Evolutionary conservation across 2,329 filamentous ascomycete genomes (phyloP), one percentile per base, ranked within the genome.

Genomic region (Aurifilum marmelostoma): DNA sequence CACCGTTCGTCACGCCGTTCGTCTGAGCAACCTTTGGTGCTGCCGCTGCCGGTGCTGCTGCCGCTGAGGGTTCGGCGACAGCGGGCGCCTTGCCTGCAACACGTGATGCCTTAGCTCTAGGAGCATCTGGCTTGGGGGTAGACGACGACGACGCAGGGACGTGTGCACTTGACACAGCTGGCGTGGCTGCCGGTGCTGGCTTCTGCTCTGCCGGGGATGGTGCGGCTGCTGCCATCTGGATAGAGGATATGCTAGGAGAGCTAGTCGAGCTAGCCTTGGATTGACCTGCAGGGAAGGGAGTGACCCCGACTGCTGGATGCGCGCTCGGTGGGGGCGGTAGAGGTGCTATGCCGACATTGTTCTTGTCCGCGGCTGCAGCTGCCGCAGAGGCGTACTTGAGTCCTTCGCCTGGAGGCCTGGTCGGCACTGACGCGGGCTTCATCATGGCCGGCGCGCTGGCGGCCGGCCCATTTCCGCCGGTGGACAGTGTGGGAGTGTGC

Each of bases 371-470:
- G 0, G 95, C 96, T 0, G 96, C 96, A 0, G 96, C 96, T 0
- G 96, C 96, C 0, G 96, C 96, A 50, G 96, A 98, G 59, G 96
- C 96, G 78, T 99, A 99, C 81, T 98, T 98, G 73, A 99, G 84
- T 1, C 92, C 93, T 79, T 98, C 95, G 62, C 94, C 94, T 4
- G 93, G 92, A 8, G 92, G 90, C 78, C 95, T 89, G 69, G 92
- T 89, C 1, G 96, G 96, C 75, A 94, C 82, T 24, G 93, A 90
- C 24, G 96, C 96, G 16, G 96, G 95, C 83, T 98, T 99, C 95
- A 98, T 98, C 95, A 29, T 56, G 66, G 85, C 83, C 66, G 84
- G 85, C 18, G 65, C 14, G 66, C 58, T 67, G 64, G 85, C 80
- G n/a, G 77, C 64, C 3, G 76, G 74, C 52, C 87, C 87, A 77